Evolutionary conservation across 139 green algal species (phyloP).

Genomic region (Pedinophyceae sp.): DNA sequence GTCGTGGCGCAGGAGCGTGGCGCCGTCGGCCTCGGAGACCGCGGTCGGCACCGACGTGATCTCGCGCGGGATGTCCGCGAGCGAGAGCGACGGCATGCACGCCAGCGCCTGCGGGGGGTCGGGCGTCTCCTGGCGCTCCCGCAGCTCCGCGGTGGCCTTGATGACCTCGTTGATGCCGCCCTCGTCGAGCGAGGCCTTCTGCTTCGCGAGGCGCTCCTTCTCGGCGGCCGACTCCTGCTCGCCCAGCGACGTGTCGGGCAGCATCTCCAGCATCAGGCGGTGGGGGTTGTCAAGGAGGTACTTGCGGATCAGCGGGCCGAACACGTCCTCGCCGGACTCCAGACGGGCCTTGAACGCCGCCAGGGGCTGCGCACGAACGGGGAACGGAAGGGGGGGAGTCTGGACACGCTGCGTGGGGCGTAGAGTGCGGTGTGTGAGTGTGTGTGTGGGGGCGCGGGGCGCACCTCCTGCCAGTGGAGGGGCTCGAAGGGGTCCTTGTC

Average conservation of each 20-base stretch:
- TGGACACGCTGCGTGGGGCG: too few relatives aligned
- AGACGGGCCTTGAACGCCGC: conserved; percentile 75
- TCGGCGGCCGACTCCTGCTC: conserved; percentile 55
- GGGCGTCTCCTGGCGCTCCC: conserved; percentile 84
- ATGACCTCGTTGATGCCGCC: conserved; percentile 39
- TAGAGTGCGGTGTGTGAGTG: too few relatives aligned
- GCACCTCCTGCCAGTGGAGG: conserved; percentile 81
- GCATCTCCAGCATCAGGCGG: conserved; percentile 67
- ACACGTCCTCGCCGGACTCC: conserved; percentile 66
- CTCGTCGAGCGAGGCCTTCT: too few relatives aligned
- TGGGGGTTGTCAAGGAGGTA: conserved; percentile 85
- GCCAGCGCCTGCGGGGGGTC: conserved; percentile 45
- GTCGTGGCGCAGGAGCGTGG: conserved; percentile 80
- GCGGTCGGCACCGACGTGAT: conserved; percentile 48
- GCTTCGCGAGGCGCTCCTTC: conserved; percentile 27
- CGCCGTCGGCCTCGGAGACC: conserved; percentile 23
- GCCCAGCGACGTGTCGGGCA: conserved; percentile 44
- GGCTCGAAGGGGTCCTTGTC: conserved; percentile 78
- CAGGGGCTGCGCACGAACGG: too few relatives aligned
- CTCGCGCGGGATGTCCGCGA: conserved; percentile 74
- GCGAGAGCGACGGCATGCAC: conserved; percentile 69
- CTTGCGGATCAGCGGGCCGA: conserved; percentile 71
- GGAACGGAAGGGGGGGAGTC: too few relatives aligned
- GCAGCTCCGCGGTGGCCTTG: conserved; percentile 56
- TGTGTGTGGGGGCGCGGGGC: too few relatives aligned